Evolutionary conservation across 169 alveolate species (phyloP), one percentile per base, ranked within the genome.

Genomic region (Sarcocystis neurona): DNA sequence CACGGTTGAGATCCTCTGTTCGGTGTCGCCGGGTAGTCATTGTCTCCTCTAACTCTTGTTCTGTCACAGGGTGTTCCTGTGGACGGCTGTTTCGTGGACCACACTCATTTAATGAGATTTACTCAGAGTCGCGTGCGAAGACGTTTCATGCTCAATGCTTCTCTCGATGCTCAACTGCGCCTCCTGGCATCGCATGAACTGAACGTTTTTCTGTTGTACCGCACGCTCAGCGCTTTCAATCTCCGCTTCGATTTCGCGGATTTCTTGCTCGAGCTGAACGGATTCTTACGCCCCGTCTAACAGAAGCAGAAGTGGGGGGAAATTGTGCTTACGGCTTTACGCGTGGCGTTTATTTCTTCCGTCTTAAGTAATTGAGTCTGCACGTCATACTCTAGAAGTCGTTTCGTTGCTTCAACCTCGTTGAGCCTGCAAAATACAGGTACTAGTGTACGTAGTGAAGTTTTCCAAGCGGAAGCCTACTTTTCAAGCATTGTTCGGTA

Each of bases 101-200:
- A n/a, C n/a, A 37, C 3, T 18, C 12, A 44, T n/a, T 39, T 39
- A 5, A 27, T 39, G 79, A 3, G 37, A 44, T 4, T 72, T 39
- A 72, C 82, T 72, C 48, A 72, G 32, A 27, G 82, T 5, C 32
- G 82, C 27, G 82, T 72, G 82, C n/a, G 82, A 48, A 48, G n/a
- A 72, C 60, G 41, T 39, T 39, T 72, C 82, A 56, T 72, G 82
- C 32, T 72, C 82, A 56, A 72, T 72, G 56, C 82, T 72, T 56
- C 43, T 72, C 32, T 72, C 82, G 82, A 72, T 72, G 3, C 58
- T 32, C 5, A 12, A 1, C 15, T 56, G 82, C 58, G 82, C 56
- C 23, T 44, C 82, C n/a, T 72, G 58, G 34, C 43, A 56, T 20
- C 43, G 6, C 2, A 18, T 72, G 56, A 39, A 15, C 82, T 72